Evolutionary conservation across 2,329 filamentous ascomycete species (phyloP).

Genomic region (Penicillium thymicola): DNA sequence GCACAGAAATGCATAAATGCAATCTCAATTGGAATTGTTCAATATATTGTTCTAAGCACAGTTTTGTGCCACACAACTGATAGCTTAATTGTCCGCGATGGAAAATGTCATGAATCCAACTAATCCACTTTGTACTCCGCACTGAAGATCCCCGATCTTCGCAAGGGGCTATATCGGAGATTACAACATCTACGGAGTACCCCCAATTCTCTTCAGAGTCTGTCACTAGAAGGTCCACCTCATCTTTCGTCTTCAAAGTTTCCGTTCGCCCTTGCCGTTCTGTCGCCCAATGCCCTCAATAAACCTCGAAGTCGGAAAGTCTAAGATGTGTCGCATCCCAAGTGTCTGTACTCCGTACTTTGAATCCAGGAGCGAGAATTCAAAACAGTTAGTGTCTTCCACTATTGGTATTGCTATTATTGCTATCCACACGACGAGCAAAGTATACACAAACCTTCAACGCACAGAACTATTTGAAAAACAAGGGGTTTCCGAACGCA

Average conservation of each 20-base stretch:
- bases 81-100: neutral
- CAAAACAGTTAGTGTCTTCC: neutral
- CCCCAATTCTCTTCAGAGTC: neutral
- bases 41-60: neutral
- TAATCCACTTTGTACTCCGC: neutral
- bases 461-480: neutral
- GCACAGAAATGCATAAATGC: neutral
- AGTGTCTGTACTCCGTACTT: neutral
- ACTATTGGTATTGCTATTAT: neutral
- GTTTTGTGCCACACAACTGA: neutral
- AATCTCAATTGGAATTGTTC: neutral
- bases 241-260: neutral
- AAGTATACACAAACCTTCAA: neutral
- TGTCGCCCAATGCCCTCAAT: neutral
- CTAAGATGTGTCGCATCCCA: neutral
- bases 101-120: neutral
- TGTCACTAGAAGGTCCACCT: neutral
- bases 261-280: neutral
- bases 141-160: neutral
- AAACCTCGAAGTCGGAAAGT: neutral
- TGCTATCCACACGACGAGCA: neutral
- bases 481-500: no score
- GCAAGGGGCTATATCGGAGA: neutral
- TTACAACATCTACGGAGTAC: neutral
- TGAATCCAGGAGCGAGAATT: neutral